A percentile compares a stretch with the other conserved stretches of the same genome.
Conservation (phyloP, 176 grass and related monocot species). For the Avena atlantica region DNA sequence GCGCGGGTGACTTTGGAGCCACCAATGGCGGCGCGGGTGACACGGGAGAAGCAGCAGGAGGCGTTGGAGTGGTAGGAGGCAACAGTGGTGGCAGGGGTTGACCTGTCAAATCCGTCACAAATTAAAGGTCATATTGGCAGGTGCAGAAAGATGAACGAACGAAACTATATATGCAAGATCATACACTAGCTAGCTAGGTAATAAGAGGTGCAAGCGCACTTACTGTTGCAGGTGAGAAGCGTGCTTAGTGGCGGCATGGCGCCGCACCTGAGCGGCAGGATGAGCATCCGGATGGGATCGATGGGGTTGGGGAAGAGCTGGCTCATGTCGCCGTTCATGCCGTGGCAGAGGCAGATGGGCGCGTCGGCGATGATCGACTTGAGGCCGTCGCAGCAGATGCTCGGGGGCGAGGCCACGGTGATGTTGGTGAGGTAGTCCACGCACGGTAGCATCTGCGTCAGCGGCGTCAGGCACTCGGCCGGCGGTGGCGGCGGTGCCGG, state of each 20-base stretch:
- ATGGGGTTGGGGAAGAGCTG: conserved; percentile 26
- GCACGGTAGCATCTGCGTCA: conserved; percentile 36
- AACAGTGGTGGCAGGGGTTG: not conserved
- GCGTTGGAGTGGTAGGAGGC: not conserved
- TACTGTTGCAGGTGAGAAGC: conserved; percentile 10
- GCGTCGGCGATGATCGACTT: conserved; percentile 20
- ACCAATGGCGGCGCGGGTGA: not conserved
- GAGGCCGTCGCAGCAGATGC: conserved; percentile 41
- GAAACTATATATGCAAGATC: not conserved
- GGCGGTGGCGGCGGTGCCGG: not conserved
- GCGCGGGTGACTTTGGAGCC: not conserved
- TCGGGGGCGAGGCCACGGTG: conserved; percentile 13
- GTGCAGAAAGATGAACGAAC: too few species aligned
- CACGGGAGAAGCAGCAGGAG: conserved; percentile 1
- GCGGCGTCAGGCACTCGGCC: conserved; percentile 27
- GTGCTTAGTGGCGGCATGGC: conserved; percentile 2
- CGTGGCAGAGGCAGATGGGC: conserved; percentile 53
- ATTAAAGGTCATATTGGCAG: not conserved
- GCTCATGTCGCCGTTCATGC: conserved; percentile 44
- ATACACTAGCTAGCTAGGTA: not conserved
- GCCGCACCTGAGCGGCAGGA: conserved; percentile 29
- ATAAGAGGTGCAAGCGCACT: not conserved
- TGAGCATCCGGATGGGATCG: conserved; percentile 24
- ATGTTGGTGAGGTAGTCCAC: conserved; percentile 50
- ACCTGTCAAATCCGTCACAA: not conserved